phyloP scores from a whole-genome alignment of 768 basidiomycete genomes.

The Tubosaeta brunneosetosa region DNA sequence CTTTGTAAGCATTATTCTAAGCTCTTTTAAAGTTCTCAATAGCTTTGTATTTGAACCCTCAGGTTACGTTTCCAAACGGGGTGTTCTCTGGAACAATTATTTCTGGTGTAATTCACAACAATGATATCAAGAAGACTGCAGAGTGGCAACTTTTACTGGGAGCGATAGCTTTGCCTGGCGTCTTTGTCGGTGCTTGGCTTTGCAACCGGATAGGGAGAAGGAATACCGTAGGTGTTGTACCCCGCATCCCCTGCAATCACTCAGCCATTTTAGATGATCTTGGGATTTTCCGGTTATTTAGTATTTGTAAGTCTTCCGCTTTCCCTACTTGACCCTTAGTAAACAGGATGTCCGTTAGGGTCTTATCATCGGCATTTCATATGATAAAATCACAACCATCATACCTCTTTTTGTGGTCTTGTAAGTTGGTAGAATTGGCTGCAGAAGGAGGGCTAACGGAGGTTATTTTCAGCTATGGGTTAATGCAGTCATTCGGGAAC shows the following conservation, averaged over 20 bases:
- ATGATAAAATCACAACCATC: slow-evolving; percentile 58
- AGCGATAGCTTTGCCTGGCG: slow-evolving; percentile 58
- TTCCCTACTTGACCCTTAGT: not conserved
- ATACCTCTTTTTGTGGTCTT: slow-evolving; percentile 65
- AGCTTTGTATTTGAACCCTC: not conserved
- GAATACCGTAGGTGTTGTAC: slow-evolving; percentile 42
- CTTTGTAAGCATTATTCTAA: slow-evolving; percentile 37
- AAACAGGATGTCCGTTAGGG: slow-evolving; percentile 25
- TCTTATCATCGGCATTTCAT: slow-evolving; percentile 54
- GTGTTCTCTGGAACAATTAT: slow-evolving; percentile 68
- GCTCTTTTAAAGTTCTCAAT: not conserved
- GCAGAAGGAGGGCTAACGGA: slow-evolving; percentile 1
- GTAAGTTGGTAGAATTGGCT: slow-evolving; percentile 32
- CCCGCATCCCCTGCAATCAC: not conserved
- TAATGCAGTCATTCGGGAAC: slow-evolving; percentile 73
- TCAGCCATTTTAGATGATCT: slow-evolving; percentile 46
- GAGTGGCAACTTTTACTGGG: slow-evolving; percentile 69
- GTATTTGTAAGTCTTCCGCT: slow-evolving; percentile 43
- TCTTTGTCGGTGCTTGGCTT: slow-evolving; percentile 45
- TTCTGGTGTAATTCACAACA: slow-evolving; percentile 54
- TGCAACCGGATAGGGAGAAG: slow-evolving; percentile 54
- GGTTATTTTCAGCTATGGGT: slow-evolving; percentile 46
- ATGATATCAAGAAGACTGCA: slow-evolving; percentile 54
- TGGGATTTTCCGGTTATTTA: slow-evolving; percentile 65
- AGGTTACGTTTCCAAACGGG: slow-evolving; percentile 71